phyloP scores from a whole-genome alignment of 257 asterid genomes.

The Solanum ahanhuiri region DNA sequence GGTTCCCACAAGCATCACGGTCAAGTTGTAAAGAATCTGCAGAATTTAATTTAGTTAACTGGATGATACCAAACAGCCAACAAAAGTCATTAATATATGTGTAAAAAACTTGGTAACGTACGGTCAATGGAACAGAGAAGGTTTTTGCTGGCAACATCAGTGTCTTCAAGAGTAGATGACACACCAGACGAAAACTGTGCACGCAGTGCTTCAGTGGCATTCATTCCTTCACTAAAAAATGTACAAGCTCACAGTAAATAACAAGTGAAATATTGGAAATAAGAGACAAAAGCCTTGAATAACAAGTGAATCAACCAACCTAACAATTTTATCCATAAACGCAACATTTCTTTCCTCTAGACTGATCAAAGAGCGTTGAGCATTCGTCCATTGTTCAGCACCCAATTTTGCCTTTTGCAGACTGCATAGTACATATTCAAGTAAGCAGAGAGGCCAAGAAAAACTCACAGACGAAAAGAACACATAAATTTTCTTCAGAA shows the following conservation, averaged over 20 bases:
- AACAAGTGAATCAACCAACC: conserved; percentile 28
- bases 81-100: background rate
- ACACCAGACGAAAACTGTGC: conserved; percentile 63
- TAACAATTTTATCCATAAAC: conserved; percentile 57
- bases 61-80: background rate
- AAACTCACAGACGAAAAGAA: background rate
- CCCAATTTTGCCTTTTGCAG: conserved; percentile 81
- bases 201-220: conserved; percentile 58
- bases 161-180: conserved; percentile 62
- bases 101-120: conserved; percentile 24
- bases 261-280: background rate
- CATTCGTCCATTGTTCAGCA: conserved; percentile 73
- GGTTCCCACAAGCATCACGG: conserved; percentile 68
- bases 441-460: background rate
- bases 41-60: background rate
- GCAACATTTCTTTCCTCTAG: conserved; percentile 69
- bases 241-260: background rate
- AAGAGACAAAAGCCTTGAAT: background rate
- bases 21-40: conserved; percentile 92
- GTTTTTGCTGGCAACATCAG: conserved; percentile 71
- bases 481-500: background rate
- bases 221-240: conserved; percentile 63
- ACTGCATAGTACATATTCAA: conserved; percentile 26
- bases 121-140: conserved; percentile 79
- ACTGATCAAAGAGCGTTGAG: conserved; percentile 64